Evolutionary conservation across 106 monocot genomes (phyloP), one percentile per base, ranked within the genome.

Genomic region (Vanilla planifolia): DNA sequence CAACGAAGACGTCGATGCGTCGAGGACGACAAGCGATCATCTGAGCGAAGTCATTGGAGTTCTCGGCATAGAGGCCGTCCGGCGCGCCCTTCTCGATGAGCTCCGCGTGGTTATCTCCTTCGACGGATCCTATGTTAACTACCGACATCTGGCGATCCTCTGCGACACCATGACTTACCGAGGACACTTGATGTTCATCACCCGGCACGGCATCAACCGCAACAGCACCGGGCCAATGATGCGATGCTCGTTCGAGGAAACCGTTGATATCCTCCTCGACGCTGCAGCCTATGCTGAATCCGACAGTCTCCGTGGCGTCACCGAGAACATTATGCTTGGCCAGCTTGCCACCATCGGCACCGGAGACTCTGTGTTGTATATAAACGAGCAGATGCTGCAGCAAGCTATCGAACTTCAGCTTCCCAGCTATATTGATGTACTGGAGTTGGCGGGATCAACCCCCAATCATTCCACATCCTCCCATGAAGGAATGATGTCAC

Each of bases 151-250:
- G 77, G 96, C 96, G 30, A 91, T 98, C 77, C 74, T 98, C 5
- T 98, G 96, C 45, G 91, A 91, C 52, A 88, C 91, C 34, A 98
- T 98, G 91, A 98, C 96, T n/a, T 98, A 98, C 47, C 60, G 96
- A 34, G 96, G 96, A 9, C 91, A 98, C 69, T 72, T 98, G 69
- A 98, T 98, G 96, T 87, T 88, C 8, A 98, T 98, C 42, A 98
- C 96, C 17, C 67, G 96, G 24, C 96, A 98, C 58, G 96, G 96
- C 34, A 91, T 98, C 37, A 98, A 98, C 60, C 80, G 96, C 13
- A 91, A 98, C 56, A 91, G 92, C 34, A 98, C 96, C 26, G 91
- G 91, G 2, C 91, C 91, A 26, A 69, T 98, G 78, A 98, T 98
- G 96, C 76, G 96, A 71, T 91, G 96, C 39, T 98, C 96, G 0